A percentile compares a stretch with the other conserved stretches of the same genome.
Evolutionary conservation across 2,329 filamentous ascomycete species (phyloP).

Genomic region (Pseudofabraea citricarpa): DNA sequence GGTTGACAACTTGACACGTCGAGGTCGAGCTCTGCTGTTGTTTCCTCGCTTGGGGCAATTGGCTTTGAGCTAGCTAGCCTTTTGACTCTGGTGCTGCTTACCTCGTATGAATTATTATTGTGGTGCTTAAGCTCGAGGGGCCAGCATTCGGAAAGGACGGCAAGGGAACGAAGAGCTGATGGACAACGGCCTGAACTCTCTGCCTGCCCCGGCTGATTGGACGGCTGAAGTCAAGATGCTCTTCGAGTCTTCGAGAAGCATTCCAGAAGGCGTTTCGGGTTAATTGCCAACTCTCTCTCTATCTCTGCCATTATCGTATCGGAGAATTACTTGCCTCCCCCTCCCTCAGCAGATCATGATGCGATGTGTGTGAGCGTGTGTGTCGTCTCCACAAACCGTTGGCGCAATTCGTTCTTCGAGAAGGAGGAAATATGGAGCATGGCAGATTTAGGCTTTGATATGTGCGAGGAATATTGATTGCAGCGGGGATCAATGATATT

Average conservation of each 20-base stretch:
- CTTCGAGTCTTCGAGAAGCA: background rate
- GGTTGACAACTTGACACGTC: no score
- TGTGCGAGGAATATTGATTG: no score
- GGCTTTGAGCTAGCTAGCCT: no score
- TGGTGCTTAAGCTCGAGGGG: no score
- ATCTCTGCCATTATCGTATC: background rate
- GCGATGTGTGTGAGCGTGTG: background rate
- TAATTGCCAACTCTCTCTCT: background rate
- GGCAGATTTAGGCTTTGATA: no score
- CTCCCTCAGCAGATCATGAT: background rate
- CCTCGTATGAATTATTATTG: no score
- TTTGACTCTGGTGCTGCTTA: no score
- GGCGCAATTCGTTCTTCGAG: background rate
- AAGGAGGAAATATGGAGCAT: no score
- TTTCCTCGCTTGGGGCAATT: no score
- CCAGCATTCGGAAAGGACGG: background rate
- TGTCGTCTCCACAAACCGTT: background rate
- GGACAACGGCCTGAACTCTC: background rate
- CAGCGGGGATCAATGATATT: no score
- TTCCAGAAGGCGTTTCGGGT: constrained; percentile 1
- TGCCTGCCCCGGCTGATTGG: background rate
- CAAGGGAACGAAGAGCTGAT: background rate
- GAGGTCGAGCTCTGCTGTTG: no score
- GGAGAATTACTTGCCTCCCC: constrained; percentile 1
- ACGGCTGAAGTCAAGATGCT: background rate